Base-by-base conservation (phyloP, 1,284 basidiomycete genomes). In the Polyporus tsugae region DNA sequence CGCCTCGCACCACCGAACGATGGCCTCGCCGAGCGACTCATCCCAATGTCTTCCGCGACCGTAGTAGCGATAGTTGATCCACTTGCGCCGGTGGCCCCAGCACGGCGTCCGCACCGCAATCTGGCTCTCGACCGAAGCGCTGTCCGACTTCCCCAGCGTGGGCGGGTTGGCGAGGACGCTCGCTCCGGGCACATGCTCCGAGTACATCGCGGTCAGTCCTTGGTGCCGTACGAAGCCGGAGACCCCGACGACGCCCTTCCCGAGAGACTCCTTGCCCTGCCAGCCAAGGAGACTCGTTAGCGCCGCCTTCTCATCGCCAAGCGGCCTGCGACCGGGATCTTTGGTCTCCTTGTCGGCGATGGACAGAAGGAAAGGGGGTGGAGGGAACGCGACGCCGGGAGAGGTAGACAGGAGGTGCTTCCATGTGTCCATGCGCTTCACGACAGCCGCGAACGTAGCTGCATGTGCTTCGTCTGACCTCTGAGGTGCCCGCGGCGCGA, bases 171-270 rank as follows among this genome's bases (percentile, higher is more conserved):
- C 9, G 58, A 69, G 52, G 42, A 70, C 11, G 64, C 71, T 66
- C 11, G 73, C 66, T 3, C 73, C 65, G 3, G 81, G 82, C 5
- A 87, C 79, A 71, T 86, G 82, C 44, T 82, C 79, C n/a, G 85
- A 84, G 63, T 85, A 84, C n/a, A 91, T 76, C 13, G 88, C 80
- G 2, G 86, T 86, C 19, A 92, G 78, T 35, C 81, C 82, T 74
- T 92, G 91, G 44, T 90, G 89, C 38, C 85, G 78, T 38, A 89
- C 80, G 70, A 92, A 91, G 9, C 89, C 88, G 5, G 74, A 62
- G 15, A 82, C 79, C 4, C 88, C 88, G 7, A 77, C 73, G 85
- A 91, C 86, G 3, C 83, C 84, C n/a, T 75, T 80, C 1, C 82
- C 85, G 13, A 77, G 75, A 1, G 78, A 73, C 36, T 83, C 83